Base-by-base conservation (phyloP, 805 yeast species). In the Saccharomycopsis schoenii region DNA sequence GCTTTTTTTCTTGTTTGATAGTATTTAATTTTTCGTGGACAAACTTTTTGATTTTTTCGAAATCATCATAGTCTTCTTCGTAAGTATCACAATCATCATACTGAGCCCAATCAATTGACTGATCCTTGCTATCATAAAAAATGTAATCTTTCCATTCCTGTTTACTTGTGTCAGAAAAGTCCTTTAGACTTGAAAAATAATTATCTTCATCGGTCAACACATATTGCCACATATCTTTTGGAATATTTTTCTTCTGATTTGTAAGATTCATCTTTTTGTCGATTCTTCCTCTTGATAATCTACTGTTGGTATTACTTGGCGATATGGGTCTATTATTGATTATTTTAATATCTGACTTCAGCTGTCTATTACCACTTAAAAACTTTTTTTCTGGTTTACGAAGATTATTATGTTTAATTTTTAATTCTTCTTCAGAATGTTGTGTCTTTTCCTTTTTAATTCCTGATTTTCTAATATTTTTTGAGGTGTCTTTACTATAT, bases 91-190 rank as follows among this genome's bases (percentile, higher is more conserved):
- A 25, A 6, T 36, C 24, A 9, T 61, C 60, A 17, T 39, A 61
- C 3, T 56, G 58, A 2, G 51, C 54, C 61, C 61, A 61, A 39
- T 61, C 60, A 8, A 58, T 54, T 24, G 40, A 17, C n/a, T 56
- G 60, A 19, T 61, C 64, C 41, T 61, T 59, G 25, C 64, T 51
- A 29, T 61, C 64, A 34, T 59, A 61, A 40, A 34, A 59, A 10
- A 56, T 42, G 41, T 47, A 25, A 5, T 61, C 37, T 29, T 56
- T 61, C 64, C 64, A 61, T n/a, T 56, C 55, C 5, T 51, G 43
- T 36, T 57, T 60, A 29, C 56, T 60, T 25, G 37, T 10, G 1
- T 50, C 50, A 17, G 55, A 37, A 9, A 57, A 47, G 19, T 57
- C 42, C 17, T 37, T 42, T 25, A 60, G 2, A 10, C 63, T 29